Conservation (phyloP, 2,329 filamentous ascomycete species). For the Penicillium sumatraense region DNA sequence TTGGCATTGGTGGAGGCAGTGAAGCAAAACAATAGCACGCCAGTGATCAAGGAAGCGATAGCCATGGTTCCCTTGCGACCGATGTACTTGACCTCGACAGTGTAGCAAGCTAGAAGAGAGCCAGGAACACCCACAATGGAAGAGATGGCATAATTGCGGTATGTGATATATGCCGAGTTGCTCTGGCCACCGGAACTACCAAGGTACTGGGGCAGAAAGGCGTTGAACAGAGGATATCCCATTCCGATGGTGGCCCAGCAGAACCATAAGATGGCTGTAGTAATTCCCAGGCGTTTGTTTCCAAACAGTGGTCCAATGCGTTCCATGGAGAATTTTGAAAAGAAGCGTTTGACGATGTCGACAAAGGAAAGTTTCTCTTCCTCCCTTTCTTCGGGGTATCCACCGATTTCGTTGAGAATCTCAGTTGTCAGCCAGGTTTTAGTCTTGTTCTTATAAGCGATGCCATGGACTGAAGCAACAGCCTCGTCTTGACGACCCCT, state of each 20-base stretch:
- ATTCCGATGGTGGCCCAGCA: constrained; percentile 83
- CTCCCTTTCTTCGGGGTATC: constrained; percentile 47
- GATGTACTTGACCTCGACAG: constrained; percentile 70
- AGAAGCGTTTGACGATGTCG: constrained; percentile 61
- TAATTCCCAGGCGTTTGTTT: constrained; percentile 51
- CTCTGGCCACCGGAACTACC: constrained; percentile 65
- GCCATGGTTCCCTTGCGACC: constrained; percentile 63
- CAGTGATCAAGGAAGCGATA: constrained; percentile 56
- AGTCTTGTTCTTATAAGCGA: constrained; percentile 69
- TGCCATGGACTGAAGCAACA: constrained; percentile 76
- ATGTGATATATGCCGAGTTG: constrained; percentile 53
- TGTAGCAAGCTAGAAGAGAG: constrained; percentile 72
- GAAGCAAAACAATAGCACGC: constrained; percentile 60
- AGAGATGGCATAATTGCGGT: constrained; percentile 83
- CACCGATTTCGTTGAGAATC: constrained; percentile 60
- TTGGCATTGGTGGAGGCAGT: constrained; percentile 53
- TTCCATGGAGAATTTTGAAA: constrained; percentile 68
- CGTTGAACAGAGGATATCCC: constrained; percentile 87
- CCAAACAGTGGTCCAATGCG: constrained; percentile 68
- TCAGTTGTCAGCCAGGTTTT: constrained; percentile 78
- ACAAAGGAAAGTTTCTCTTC: constrained; percentile 45
- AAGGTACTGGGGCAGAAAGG: constrained; percentile 84
- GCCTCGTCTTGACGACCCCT: constrained; percentile 76
- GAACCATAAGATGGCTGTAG: constrained; percentile 69
- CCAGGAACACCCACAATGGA: constrained; percentile 77